Evolutionary conservation across 306 rosid species (phyloP), one percentile per base, ranked within the genome.

Genomic region (Vigna trinervia): DNA sequence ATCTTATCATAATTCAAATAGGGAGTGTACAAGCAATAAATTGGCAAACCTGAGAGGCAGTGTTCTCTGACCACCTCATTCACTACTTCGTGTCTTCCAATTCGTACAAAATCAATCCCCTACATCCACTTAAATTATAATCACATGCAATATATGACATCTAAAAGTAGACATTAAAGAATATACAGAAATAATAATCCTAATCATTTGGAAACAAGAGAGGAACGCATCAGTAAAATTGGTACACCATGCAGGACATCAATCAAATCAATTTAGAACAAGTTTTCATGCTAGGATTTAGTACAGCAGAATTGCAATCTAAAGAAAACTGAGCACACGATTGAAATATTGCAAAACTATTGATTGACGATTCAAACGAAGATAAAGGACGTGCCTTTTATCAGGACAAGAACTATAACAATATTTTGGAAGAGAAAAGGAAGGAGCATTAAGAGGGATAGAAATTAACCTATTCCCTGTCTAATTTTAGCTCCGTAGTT

Each of bases 21-120:
- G 73, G 76, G 70, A 73, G 53, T 13, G 28, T 20, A 32, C 12
- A 3, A 15, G 67, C 50, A 79, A 46, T 79, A 28, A 59, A 47
- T 66, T 82, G 84, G 77, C 83, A 75, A 63, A 94, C 98, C 97
- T 73, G 98, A 92, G 71, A 92, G 71, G 82, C 98, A 92, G 79
- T 90, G 84, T 69, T 83, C 96, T 70, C 81, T 90, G 71, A 94
- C 79, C 79, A 89, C 93, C 83, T 90, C 96, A 73, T 89, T 93
- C 80, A 92, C 96, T 39, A 81, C 92, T 80, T 86, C 94, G 58
- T 78, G 84, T 81, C 97, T 92, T 82, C 98, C 98, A 72, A 94
- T 85, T 39, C 98, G 93, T 56, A 94, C 51, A 88, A 92, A 94
- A 85, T 94, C 95, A 74, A 94, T 86, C 50, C 86, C 89, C 97